Evolutionary conservation across 192 early-diverging fungal genomes (phyloP), one percentile per base, ranked within the genome.

Genomic region (Phlyctochytrium planicorne): DNA sequence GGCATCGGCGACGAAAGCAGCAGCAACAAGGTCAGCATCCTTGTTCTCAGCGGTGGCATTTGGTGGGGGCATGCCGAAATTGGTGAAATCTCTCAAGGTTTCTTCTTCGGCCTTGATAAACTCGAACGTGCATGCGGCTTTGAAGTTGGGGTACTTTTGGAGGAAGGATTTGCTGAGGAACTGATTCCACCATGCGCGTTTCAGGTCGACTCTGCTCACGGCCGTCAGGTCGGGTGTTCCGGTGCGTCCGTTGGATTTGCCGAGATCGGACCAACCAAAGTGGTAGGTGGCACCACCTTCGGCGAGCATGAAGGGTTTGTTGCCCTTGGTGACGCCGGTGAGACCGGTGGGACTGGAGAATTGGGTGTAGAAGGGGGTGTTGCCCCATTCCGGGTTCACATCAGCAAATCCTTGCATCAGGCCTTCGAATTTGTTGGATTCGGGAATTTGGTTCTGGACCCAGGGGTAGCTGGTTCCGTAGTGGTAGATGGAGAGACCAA

Each of bases 151-250:
- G 63, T 60, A 77, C 25, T 30, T 36, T 53, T 30, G 33, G 24
- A 78, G 31, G 25, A 75, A 34, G 31, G 53, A 66, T 4, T 30
- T 3, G 37, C 69, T 69, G 52, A 82, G 65, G 53, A 79, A 65
- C 62, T 79, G 77, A 16, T 52, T 40, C 78, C 78, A 83, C 78
- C 78, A 83, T n/a, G 62, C 69, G 32, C 68, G 62, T 65, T 83
- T 83, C 71, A 82, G 74, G 37, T 61, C 62, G 17, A 69, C 50
- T 30, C 72, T 71, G 25, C 72, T 61, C 10, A 68, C 63, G 24
- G 61, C 62, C 25, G 71, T 25, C 55, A 59, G 23, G 23, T 70
- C 30, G 34, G 68, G 23, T 30, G 34, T 35, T 29, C 34, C 12
- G 40, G 30, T 33, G 34, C 40, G 2, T 3, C 25, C 10, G 27